Conservation (phyloP, 1,284 basidiomycete species). For the Macrocystidia cucumis region DNA sequence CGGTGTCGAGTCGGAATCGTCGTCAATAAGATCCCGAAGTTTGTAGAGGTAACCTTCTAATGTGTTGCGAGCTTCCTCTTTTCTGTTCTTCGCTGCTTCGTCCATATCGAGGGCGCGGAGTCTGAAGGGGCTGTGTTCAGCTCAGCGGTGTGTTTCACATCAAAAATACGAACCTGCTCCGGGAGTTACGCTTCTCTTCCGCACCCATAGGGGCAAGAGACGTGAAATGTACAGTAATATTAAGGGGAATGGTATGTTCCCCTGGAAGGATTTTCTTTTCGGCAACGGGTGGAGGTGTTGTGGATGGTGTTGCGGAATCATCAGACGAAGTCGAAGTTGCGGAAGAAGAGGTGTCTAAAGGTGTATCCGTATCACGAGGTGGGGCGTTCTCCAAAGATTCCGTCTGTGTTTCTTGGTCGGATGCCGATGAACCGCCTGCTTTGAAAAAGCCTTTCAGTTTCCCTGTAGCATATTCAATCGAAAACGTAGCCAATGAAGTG, state of each 20-base stretch:
- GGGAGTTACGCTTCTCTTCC: slow-evolving; percentile 64
- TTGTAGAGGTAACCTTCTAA: slow-evolving; percentile 93
- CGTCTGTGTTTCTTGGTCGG: slow-evolving; percentile 25
- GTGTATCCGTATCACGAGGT: slow-evolving; percentile 28
- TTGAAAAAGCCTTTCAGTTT: slow-evolving; percentile 85
- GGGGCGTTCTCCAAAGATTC: slow-evolving; percentile 30
- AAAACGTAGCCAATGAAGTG: slow-evolving; percentile 8
- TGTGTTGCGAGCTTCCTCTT: slow-evolving; percentile 88
- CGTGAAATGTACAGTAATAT: slow-evolving; percentile 53
- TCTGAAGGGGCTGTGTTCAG: slow-evolving; percentile 30
- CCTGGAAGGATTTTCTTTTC: slow-evolving; percentile 29
- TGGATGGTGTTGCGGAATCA: slow-evolving; percentile 9
- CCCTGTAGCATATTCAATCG: slow-evolving; percentile 29
- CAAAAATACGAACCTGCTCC: slow-evolving; percentile 49
- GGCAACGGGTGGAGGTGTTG: slow-evolving; percentile 17
- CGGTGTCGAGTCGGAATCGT: slow-evolving; percentile 54
- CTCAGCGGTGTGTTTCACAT: not conserved
- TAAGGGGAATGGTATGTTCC: slow-evolving; percentile 54
- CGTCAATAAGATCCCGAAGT: slow-evolving; percentile 76
- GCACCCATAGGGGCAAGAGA: slow-evolving; percentile 65
- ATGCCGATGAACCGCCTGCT: slow-evolving; percentile 38
- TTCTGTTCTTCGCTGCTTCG: slow-evolving; percentile 69
- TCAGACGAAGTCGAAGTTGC: slow-evolving; percentile 16
- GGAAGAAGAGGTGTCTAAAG: slow-evolving; percentile 14
- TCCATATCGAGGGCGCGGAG: slow-evolving; percentile 74